Evolutionary conservation across 192 early-diverging fungal species (phyloP).

Genomic region (Entomortierella lignicola): DNA sequence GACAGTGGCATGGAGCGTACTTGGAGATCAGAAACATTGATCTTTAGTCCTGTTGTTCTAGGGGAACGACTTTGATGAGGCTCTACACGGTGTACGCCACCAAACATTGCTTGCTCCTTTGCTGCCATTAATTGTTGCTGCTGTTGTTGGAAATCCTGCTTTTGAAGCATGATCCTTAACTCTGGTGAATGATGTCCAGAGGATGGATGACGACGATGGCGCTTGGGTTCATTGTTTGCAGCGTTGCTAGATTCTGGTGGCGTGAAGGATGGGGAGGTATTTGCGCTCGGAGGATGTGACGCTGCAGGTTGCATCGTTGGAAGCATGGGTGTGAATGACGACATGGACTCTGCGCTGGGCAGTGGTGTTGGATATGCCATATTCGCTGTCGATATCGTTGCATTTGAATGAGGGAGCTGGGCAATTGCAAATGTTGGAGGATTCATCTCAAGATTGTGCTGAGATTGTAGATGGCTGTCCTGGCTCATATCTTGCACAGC

Average conservation of each 20-base stretch:
- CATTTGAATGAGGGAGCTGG: conserved; percentile 9
- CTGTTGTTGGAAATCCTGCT: conserved; percentile 38
- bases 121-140: conserved; percentile 44
- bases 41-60: conserved; percentile 28
- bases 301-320: conserved; percentile 42
- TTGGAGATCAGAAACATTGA: conserved; percentile 40
- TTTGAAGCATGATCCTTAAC: conserved; percentile 39
- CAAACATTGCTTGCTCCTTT: conserved; percentile 24
- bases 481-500: conserved; percentile 13
- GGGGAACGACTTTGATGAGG: conserved; percentile 47
- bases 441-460: conserved; percentile 8
- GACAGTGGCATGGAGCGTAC: conserved; percentile 29
- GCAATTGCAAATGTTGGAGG: conserved; percentile 3
- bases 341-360: conserved; percentile 34
- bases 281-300: conserved; percentile 22
- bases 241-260: conserved; percentile 12
- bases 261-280: conserved; percentile 23
- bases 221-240: conserved; percentile 7
- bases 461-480: conserved; percentile 20
- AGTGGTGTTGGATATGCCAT: conserved; percentile 36
- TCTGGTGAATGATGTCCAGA: conserved; percentile 51
- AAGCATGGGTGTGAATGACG: conserved; percentile 34
- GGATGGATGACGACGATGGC: conserved; percentile 50
- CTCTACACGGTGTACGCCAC: conserved; percentile 17
- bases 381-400: not conserved